Evolutionary conservation across 2,329 filamentous ascomycete genomes (phyloP), one percentile per base, ranked within the genome.

Genomic region (Cladosporium oxysporum): DNA sequence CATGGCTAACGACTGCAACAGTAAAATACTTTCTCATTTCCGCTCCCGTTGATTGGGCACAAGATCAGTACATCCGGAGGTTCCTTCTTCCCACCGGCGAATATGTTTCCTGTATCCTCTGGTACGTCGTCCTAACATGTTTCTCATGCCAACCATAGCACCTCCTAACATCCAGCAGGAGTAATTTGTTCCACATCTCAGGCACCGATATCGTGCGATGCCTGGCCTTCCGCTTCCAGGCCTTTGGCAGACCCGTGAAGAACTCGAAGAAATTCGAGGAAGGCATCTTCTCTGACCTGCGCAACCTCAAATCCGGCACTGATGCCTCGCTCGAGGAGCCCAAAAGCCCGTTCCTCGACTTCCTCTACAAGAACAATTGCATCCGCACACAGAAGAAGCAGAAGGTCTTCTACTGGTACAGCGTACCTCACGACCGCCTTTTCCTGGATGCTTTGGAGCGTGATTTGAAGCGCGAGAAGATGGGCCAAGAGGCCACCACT

Each of bases 381-480:
- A 99, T 99, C 74, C 90, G 95, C 73, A 99, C 95, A 44, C 95
- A 99, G 81, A 99, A 99, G 88, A 99, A 99, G 86, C 95, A 99
- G 78, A 99, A 99, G 85, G 95, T 99, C 71, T 99, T 99, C 77
- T 99, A 98, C 83, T 99, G 95, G 95, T 99, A 98, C 82, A 97
- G 93, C 83, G 95, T 99, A 58, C 95, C 95, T 1, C 95, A 99
- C 79, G 95, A 99, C 81, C 89, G 95, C 64, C 88, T 99, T 61
- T 99, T 99, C 82, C 89, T 99, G 72, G 95, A 99, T 82, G 95
- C 95, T 47, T 84, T 99, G 73, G 95, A 99, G 85, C 90, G 95
- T 71, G 95, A 99, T 77, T 82, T 99, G 77, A 99, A 99, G 88
- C 89, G 95, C 76, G 95, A 99, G 83, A 99, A 99, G 87, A 98